Conservation (phyloP, 169 alveolate genomes). For the Pseudocohnilembus persalinus region DNA sequence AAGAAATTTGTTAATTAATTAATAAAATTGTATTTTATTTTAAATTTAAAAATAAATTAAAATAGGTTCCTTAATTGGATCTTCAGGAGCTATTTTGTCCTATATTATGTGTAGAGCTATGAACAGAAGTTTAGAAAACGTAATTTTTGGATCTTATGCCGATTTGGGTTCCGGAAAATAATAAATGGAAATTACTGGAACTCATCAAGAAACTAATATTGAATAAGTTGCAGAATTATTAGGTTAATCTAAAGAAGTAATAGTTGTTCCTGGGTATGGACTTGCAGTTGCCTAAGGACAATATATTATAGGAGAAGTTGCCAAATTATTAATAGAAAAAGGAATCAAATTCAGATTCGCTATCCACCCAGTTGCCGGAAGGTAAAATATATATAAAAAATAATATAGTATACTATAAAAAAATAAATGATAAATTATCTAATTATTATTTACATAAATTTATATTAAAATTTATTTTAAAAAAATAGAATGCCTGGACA, state of each 20-base stretch:
- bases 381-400: too few species aligned
- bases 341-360: conserved; percentile 91
- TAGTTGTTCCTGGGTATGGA: conserved; percentile 97
- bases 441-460: too few species aligned
- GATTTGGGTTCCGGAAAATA: conserved; percentile 47
- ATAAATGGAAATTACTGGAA: conserved; percentile 51
- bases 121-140: conserved; percentile 90
- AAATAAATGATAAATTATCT: too few species aligned
- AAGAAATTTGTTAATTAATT: too few species aligned
- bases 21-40: too few species aligned
- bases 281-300: conserved; percentile 92
- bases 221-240: conserved; percentile 86
- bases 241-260: conserved; percentile 75
- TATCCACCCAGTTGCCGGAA: conserved; percentile 98
- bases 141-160: conserved; percentile 91
- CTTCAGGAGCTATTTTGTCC: conserved; percentile 94
- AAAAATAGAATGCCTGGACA: conserved; percentile 99
- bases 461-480: too few species aligned
- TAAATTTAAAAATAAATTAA: too few species aligned
- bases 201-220: conserved; percentile 67
- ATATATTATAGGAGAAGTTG: conserved; percentile 79
- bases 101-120: conserved; percentile 94
- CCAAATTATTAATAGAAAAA: conserved; percentile 65
- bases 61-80: conserved; percentile 93
- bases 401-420: too few species aligned